Percentiles rank a stretch among this genome's conserved stretches.
These are phyloP conservation scores for Hysterium pulicare DNA, from an alignment of 2,329 filamentous ascomycete species.

Conservation along the genomic window DNA sequence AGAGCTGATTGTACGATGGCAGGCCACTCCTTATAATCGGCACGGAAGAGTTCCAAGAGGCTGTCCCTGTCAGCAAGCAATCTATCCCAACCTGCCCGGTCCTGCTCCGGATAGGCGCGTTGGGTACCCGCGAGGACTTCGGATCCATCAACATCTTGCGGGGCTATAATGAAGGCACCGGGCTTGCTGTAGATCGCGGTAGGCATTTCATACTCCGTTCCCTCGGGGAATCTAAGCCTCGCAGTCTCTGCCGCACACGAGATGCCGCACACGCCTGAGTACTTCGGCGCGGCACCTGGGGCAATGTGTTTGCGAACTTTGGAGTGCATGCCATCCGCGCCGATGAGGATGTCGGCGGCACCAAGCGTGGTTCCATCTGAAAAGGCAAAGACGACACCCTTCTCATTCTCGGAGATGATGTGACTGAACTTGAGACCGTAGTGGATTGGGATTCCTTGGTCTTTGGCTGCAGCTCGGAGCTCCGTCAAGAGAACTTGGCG, in stretches of 20 bases:
- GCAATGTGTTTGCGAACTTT: conserved; percentile 51
- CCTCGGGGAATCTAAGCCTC: conserved; percentile 4
- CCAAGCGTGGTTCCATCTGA: conserved; percentile 43
- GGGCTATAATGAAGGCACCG: conserved; percentile 38
- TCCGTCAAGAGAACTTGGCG: conserved; percentile 50
- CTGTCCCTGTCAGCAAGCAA: conserved; percentile 29
- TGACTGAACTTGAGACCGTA: conserved; percentile 49
- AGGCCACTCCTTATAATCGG: conserved; percentile 13
- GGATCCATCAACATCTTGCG: conserved; percentile 32
- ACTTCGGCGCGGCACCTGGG: conserved; percentile 47
- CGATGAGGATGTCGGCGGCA: conserved; percentile 48
- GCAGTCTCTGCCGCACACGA: conserved; percentile 26
- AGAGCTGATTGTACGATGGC: conserved; percentile 13
- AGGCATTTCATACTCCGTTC: conserved; percentile 19
- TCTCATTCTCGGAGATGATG: conserved; percentile 28
- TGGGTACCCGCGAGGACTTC: conserved; percentile 39
- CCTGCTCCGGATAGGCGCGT: conserved; percentile 27
- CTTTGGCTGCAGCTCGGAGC: conserved; percentile 40
- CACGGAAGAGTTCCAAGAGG: conserved; percentile 9
- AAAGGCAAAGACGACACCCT: conserved; percentile 48
- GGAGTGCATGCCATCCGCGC: conserved; percentile 60
- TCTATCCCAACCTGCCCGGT: conserved; percentile 31
- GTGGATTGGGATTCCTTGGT: conserved; percentile 41
- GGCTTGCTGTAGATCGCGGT: conserved; percentile 33
- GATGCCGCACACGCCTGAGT: conserved; percentile 48